Evolutionary conservation across 2,329 filamentous ascomycete genomes (phyloP), one percentile per base, ranked within the genome.

Genomic region (Beauveria bassiana): DNA sequence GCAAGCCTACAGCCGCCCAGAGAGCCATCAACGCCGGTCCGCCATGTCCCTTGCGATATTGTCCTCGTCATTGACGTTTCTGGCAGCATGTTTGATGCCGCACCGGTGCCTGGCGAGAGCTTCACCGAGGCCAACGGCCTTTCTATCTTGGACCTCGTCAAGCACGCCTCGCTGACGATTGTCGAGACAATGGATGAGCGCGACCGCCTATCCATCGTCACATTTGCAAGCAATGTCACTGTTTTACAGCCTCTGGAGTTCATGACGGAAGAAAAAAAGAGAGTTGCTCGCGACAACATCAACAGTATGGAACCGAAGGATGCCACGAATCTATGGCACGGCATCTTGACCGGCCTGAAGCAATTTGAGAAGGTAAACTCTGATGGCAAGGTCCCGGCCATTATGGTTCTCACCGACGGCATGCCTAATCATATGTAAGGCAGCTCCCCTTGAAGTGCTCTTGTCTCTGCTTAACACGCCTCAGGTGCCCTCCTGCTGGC

Each of bases 1-100:
- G 68, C 82, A 65, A 79, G 75, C 52, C 70, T 84, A 12, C 69
- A 75, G 5, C 78, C 81, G 0, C 81, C 81, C 0, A 69, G 47
- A 3, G 59, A 68, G 7, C 78, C 79, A 1, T 31, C 46, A 0
- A 20, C 66, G 2, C 24, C 65, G 0, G 63, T 73, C 0, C 61
- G 66, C 7, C 80, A 82, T 66, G 74, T 80, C 0, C 79, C 82
- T 2, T 85, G 81, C 67, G 84, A 86, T 63, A 81, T 87, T 38
- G 83, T 86, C 2, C 75, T 87, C 3, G 83, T 83, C 18, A 85
- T 87, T 59, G 84, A 87, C 67, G 76, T 86, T 16, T 87, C 84
- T 0, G 76, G 74, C 0, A 86, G 82, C 70, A 87, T 87, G 84
- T 56, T 62, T 1, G 58, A 63, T 0, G 65, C 70, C 1, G 83